Evolutionary conservation across 2,329 filamentous ascomycete genomes (phyloP), one percentile per base, ranked within the genome.

Genomic region (Aspergillus thermomutatus): DNA sequence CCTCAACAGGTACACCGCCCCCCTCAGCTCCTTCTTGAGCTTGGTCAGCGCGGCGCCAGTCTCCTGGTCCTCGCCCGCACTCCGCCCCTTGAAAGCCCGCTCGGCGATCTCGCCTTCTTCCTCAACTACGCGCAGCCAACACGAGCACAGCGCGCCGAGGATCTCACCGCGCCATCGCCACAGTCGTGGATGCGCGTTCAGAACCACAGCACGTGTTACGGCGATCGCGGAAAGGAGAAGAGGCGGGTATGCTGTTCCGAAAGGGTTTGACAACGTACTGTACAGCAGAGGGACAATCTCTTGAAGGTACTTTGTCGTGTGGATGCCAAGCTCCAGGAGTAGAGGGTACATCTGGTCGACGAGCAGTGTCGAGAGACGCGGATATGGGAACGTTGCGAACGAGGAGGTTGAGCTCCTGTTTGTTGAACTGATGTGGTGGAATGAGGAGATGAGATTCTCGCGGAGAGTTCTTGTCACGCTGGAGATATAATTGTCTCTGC

Each of bases 151-250:
- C 0, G 83, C 84, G 62, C 82, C 83, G 48, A 91, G 70, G 5
- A 93, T 75, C 57, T 89, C 85, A 3, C 82, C 83, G 27, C 83
- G 77, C 76, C 90, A 87, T 28, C 76, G 74, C 51, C 77, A 73
- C 4, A 95, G 76, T 4, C 91, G 80, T 10, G 89, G 88, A 86
- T 91, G 92, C 57, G 84, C 85, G 57, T 82, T 86, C 11, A 80
- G 63, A 10, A 95, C 75, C 14, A 88, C 75, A 0, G 77, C 74
- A 52, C 85, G 80, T 23, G 91, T 65, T 1, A 85, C 80, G 19
- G 77, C 69, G 2, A 81, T 71, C 0, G 85, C 81, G 0, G 82
- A 77, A 0, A 79, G 53, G 1, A 91, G 73, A 1, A 87, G 75
- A 0, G 79, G 74, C 1, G 82, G 77, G 59, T 83, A 78, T 1